Percentiles rank a stretch among this genome's conserved stretches.
Conservation (phyloP, 2,329 filamentous ascomycete species). For the Bipolaris victoriae region DNA sequence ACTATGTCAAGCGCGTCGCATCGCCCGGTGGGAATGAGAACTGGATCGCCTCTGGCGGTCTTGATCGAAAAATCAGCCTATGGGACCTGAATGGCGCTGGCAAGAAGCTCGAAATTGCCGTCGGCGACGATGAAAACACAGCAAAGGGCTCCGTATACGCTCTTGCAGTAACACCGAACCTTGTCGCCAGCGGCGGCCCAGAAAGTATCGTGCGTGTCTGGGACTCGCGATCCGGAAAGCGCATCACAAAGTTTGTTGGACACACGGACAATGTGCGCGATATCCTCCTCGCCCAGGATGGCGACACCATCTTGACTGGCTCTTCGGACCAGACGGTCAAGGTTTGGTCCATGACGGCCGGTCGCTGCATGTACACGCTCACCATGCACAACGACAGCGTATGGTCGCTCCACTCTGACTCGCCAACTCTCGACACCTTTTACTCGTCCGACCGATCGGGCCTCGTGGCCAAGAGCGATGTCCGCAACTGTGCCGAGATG, state of each 20-base stretch:
- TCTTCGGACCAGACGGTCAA: conserved; percentile 98
- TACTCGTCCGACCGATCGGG: conserved; percentile 95
- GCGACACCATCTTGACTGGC: conserved; percentile 89
- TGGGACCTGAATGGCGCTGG: conserved; percentile 93
- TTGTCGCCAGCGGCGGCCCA: conserved; percentile 90
- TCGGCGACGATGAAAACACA: conserved; percentile 76
- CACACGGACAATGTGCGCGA: conserved; percentile 94
- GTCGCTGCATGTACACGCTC: conserved; percentile 95
- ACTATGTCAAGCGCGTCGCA: conserved; percentile 95
- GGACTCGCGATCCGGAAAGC: conserved; percentile 86
- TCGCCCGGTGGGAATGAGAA: conserved; percentile 72
- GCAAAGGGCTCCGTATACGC: conserved; percentile 97
- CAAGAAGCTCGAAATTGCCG: conserved; percentile 84
- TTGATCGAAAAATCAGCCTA: conserved; percentile 88
- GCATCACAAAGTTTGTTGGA: conserved; percentile 94
- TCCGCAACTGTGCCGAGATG: conserved; percentile 74
- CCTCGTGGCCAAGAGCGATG: conserved; percentile 94
- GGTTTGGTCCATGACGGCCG: conserved; percentile 94
- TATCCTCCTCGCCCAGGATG: conserved; percentile 85
- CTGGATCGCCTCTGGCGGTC: conserved; percentile 92
- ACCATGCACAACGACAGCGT: conserved; percentile 99
- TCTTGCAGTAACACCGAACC: conserved; percentile 75
- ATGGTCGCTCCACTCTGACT: conserved; percentile 91
- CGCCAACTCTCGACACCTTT: conserved; percentile 84
- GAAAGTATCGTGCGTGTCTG: conserved; percentile 92